A percentile compares a stretch with the other conserved stretches of the same genome.
phyloP scores from a whole-genome alignment of 116 monocot genomes.

The Zostera marina region DNA sequence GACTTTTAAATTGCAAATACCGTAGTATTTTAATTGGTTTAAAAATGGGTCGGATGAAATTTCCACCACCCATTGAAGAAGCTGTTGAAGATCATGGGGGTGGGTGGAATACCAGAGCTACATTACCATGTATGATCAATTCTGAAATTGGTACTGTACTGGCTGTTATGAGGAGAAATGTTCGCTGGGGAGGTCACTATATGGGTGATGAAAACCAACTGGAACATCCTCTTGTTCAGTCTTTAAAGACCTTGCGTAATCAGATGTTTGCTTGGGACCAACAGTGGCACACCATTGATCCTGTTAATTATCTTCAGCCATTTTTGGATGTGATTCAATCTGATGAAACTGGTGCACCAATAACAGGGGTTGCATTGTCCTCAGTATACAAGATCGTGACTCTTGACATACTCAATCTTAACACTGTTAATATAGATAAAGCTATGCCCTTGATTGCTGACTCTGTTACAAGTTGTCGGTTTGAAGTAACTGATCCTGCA shows the following conservation, averaged over 20 bases:
- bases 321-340: conserved; percentile 66
- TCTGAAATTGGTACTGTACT: conserved; percentile 29
- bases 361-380: conserved; percentile 60
- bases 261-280: conserved; percentile 30
- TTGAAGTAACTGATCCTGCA: conserved; percentile 69
- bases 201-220: conserved; percentile 20
- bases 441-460: conserved; percentile 42
- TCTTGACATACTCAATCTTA: conserved; percentile 34
- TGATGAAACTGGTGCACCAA: conserved; percentile 72
- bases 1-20: neutral
- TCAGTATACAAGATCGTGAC: conserved; percentile 53
- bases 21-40: neutral
- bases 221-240: conserved; percentile 39
- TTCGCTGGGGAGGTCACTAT: conserved; percentile 44
- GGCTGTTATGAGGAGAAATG: conserved; percentile 46
- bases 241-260: conserved; percentile 40
- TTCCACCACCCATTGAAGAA: no score
- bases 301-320: conserved; percentile 34
- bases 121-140: conserved; percentile 23
- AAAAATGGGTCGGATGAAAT: neutral
- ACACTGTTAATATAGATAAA: conserved; percentile 17
- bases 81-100: neutral
- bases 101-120: neutral
- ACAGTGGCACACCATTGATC: conserved; percentile 24
- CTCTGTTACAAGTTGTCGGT: conserved; percentile 62